These are phyloP conservation scores for Nectriaceae sp. DNA, from an alignment of 2,329 filamentous ascomycete species.

Conservation along the genomic window DNA sequence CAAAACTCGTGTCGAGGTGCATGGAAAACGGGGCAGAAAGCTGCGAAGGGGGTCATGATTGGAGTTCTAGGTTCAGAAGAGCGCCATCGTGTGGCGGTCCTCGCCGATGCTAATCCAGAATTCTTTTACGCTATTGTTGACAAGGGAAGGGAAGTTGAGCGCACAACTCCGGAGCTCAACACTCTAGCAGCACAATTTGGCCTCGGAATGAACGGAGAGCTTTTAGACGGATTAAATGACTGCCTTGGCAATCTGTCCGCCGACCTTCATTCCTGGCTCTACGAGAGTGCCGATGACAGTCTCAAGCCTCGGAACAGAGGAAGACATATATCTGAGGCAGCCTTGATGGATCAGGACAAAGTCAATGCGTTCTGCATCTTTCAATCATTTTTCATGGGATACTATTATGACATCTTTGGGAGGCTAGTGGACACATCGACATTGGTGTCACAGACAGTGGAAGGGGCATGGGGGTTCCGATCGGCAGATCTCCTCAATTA, in stretches of 20 bases:
- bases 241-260: no score
- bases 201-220: not conserved
- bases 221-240: no score
- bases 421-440: constrained; percentile 8
- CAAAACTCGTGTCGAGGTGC: not conserved
- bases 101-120: no score
- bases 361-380: constrained; percentile 3
- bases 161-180: no score
- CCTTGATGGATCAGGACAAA: not conserved
- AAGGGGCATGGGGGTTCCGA: not conserved
- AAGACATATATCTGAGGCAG: not conserved
- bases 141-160: no score
- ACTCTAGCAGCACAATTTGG: not conserved
- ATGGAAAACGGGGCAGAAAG: not conserved
- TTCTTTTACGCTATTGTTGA: no score
- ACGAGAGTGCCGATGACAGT: no score
- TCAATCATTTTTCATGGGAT: constrained; percentile 8
- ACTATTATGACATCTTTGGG: constrained; percentile 7
- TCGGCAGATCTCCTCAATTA: not conserved
- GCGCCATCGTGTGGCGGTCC: no score
- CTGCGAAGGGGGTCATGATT: not conserved
- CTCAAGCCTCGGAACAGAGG: no score
- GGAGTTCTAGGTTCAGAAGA: constrained; percentile 3
- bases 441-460: not conserved
- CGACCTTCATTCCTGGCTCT: no score